Percentiles rank a stretch among this genome's conserved stretches.
Conservation (phyloP, 768 basidiomycete species). For the Amanita molliuscula region DNA sequence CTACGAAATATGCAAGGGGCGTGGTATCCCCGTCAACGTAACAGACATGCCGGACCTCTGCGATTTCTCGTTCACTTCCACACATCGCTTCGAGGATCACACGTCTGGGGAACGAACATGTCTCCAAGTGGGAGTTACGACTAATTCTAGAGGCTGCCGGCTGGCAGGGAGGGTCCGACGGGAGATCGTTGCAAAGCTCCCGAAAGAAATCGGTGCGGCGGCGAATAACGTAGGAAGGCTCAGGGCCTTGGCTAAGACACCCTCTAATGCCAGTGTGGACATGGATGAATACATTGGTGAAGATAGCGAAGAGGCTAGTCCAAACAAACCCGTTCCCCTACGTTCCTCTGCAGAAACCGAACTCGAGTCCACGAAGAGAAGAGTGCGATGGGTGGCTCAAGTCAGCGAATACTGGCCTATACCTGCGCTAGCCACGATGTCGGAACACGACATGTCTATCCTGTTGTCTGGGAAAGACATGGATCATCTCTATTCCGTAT, state of each 20-base stretch:
- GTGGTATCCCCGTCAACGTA: constrained; percentile 69
- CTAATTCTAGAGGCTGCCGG: constrained; percentile 87
- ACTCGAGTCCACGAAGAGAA: constrained; percentile 41
- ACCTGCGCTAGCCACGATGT: constrained; percentile 60
- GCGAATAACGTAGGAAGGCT: constrained; percentile 66
- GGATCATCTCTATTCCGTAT: not conserved
- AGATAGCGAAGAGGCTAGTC: constrained; percentile 43
- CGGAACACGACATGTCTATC: constrained; percentile 55
- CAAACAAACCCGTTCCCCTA: constrained; percentile 52
- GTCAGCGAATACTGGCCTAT: constrained; percentile 96
- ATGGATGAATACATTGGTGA: constrained; percentile 42
- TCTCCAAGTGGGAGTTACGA: constrained; percentile 75
- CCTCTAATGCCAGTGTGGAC: constrained; percentile 12
- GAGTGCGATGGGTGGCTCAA: constrained; percentile 91
- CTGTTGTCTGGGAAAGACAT: constrained; percentile 35
- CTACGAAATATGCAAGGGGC: constrained; percentile 39
- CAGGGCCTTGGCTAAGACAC: constrained; percentile 40
- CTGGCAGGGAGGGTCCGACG: constrained; percentile 70
- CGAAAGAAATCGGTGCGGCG: constrained; percentile 63
- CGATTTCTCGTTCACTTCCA: constrained; percentile 82
- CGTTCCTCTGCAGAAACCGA: constrained; percentile 18
- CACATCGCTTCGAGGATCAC: constrained; percentile 67
- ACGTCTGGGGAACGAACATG: constrained; percentile 33
- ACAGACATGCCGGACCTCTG: constrained; percentile 80
- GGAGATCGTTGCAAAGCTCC: constrained; percentile 70